Base-by-base conservation (phyloP, 371 early-diverging fungal species). In the Mortierella sp. region DNA sequence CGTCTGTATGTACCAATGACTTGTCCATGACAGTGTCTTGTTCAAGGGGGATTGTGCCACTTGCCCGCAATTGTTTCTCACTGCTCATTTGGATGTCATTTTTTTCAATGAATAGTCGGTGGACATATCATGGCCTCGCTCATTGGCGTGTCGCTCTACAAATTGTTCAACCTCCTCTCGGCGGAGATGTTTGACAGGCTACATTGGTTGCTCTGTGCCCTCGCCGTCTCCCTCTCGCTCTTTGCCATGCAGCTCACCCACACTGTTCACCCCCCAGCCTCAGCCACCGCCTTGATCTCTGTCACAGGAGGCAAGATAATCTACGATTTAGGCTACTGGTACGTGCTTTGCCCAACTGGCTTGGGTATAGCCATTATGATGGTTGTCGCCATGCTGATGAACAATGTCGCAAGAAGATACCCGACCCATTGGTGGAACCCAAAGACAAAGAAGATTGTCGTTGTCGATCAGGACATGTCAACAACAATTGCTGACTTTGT, bases 241-340 rank as follows among this genome's bases (percentile, higher is more conserved):
- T 61, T 82, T 0, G 27, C 83, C 2, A 94, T 92, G 91, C 91
- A 90, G 45, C 52, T 90, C 24, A 88, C 89, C 0, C 85, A 85
- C 39, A 90, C 89, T 0, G 84, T 90, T 8, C 93, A 94, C 51
- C 93, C 94, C 14, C 94, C 94, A 6, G 91, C 86, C 3, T 87
- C 87, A 0, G 93, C 94, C 0, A 87, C 94, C 0, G 90, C 93
- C 0, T 71, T 91, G 50, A 81, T 93, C 30, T 90, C 91, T 7
- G 84, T 83, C 5, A 67, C 82, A 0, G 83, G 84, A 2, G 81
- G 84, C 6, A 39, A 61, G 1, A 76, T 54, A 3, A 79, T 86
- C 21, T 76, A 82, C 2, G 72, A 80, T 0, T 78, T 89, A 0
- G 87, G 89, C 0, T 91, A 86, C 72, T 74, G 86, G 61, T 92